A percentile compares a stretch with the other conserved stretches of the same genome.
These are phyloP conservation scores for Raffaelea deltoideospora DNA, from an alignment of 2,329 filamentous ascomycete genomes.

Conservation along the genomic window DNA sequence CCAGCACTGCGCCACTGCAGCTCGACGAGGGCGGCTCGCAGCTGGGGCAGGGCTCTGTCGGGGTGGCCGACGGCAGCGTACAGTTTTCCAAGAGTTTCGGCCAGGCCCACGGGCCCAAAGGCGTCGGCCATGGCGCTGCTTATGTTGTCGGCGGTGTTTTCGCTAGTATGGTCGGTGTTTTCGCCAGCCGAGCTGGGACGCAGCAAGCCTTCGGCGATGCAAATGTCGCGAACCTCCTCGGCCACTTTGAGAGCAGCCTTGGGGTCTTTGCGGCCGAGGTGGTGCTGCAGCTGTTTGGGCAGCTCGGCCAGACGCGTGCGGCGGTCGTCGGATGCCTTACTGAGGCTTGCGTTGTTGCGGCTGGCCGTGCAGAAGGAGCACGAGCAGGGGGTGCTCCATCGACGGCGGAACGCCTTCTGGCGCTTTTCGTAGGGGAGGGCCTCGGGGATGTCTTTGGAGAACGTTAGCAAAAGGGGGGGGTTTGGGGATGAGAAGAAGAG, in stretches of 20 bases:
- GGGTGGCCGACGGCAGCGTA: background rate
- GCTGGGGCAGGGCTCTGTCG: background rate
- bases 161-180: background rate
- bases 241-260: slow-evolving; percentile 11
- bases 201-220: slow-evolving; percentile 1
- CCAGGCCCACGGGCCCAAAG: slow-evolving; percentile 3
- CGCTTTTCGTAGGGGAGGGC: slow-evolving; percentile 11
- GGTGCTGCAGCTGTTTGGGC: background rate
- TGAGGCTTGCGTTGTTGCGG: background rate
- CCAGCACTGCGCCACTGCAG: slow-evolving; percentile 1
- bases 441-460: slow-evolving; percentile 10
- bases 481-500: too few species aligned
- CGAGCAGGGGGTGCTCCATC: slow-evolving; percentile 15
- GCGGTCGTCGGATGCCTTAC: slow-evolving; percentile 12
- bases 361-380: slow-evolving; percentile 12
- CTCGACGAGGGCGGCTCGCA: slow-evolving; percentile 4
- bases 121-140: slow-evolving; percentile 2
- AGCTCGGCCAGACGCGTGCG: slow-evolving; percentile 4
- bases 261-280: background rate
- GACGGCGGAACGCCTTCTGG: slow-evolving; percentile 6
- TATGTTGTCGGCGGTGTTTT: background rate
- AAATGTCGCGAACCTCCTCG: background rate
- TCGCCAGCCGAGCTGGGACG: background rate
- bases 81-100: slow-evolving; percentile 1
- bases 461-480: too few species aligned